A percentile compares a stretch with the other conserved stretches of the same genome.
Conservation (phyloP, 441 rosid species). For the Brassica balearica region DNA sequence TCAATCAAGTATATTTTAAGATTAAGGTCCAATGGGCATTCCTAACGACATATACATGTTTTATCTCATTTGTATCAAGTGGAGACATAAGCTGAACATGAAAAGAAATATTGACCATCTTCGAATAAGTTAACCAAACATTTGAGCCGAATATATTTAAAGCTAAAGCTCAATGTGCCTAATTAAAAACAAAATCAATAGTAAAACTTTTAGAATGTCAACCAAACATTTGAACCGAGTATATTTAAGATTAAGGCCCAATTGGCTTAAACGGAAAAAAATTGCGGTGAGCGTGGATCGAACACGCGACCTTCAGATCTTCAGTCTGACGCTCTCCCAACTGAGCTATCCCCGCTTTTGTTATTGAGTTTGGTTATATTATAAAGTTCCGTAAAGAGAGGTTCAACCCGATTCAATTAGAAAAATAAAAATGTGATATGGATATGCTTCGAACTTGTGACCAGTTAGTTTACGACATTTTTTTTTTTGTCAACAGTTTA, state of each 20-base stretch:
- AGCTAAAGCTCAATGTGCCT: neutral
- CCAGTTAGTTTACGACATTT: neutral
- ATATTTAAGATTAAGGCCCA: neutral
- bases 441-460: neutral
- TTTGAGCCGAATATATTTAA: no score
- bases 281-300: conserved; percentile 88
- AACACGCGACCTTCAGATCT: conserved; percentile 67
- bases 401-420: no score
- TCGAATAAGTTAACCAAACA: no score
- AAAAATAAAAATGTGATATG: no score
- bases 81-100: no score
- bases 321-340: conserved; percentile 55
- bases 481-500: no score
- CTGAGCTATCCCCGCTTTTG: conserved; percentile 46
- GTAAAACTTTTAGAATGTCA: neutral
- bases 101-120: no score
- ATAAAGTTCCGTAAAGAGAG: no score
- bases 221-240: neutral
- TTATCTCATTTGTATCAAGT: no score
- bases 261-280: neutral
- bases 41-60: no score
- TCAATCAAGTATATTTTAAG: neutral
- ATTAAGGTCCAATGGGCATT: neutral
- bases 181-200: neutral
- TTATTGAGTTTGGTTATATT: neutral